Percentiles rank a stretch among this genome's conserved stretches.
These are phyloP conservation scores for Kwoniella sp. DNA, from an alignment of 768 basidiomycete species.

Conservation along the genomic window DNA sequence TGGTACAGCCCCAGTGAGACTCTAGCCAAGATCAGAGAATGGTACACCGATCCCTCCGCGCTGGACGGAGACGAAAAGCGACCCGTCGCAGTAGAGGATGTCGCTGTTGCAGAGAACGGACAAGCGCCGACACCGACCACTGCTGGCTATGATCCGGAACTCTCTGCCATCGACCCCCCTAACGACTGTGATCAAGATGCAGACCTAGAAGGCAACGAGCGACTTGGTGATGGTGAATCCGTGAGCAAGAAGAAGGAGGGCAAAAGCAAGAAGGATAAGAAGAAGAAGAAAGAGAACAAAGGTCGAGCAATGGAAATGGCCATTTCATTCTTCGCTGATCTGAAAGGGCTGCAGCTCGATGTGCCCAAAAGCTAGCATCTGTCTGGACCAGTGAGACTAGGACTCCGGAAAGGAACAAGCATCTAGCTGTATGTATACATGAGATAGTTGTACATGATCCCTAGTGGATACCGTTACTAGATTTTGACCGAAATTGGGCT, in stretches of 20 bases:
- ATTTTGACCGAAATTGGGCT: too few relatives aligned
- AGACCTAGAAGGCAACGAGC: too few relatives aligned
- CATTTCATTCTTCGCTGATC: slow-evolving; percentile 31
- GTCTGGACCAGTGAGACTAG: not conserved
- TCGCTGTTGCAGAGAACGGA: not conserved
- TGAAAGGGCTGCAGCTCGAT: slow-evolving; percentile 6
- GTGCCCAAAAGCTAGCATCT: not conserved
- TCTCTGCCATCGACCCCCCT: too few relatives aligned
- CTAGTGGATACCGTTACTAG: too few relatives aligned
- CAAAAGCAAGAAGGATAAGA: slow-evolving; percentile 9
- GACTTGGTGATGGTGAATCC: not conserved
- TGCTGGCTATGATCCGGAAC: not conserved
- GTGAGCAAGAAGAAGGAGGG: not conserved
- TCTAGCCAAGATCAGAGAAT: slow-evolving; percentile 31
- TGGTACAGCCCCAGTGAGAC: slow-evolving; percentile 31
- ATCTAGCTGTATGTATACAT: not conserved
- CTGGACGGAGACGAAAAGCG: slow-evolving; percentile 5
- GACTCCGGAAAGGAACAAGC: not conserved
- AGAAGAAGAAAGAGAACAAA: slow-evolving; percentile 41
- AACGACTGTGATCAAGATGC: not conserved
- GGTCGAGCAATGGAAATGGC: slow-evolving; percentile 49
- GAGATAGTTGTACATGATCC: not conserved
- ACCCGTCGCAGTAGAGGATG: slow-evolving; percentile 4
- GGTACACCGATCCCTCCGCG: slow-evolving; percentile 28
- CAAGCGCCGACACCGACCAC: not conserved